Base-by-base conservation (phyloP, 2,329 filamentous ascomycete species). In the Fusarium nematophilum region DNA sequence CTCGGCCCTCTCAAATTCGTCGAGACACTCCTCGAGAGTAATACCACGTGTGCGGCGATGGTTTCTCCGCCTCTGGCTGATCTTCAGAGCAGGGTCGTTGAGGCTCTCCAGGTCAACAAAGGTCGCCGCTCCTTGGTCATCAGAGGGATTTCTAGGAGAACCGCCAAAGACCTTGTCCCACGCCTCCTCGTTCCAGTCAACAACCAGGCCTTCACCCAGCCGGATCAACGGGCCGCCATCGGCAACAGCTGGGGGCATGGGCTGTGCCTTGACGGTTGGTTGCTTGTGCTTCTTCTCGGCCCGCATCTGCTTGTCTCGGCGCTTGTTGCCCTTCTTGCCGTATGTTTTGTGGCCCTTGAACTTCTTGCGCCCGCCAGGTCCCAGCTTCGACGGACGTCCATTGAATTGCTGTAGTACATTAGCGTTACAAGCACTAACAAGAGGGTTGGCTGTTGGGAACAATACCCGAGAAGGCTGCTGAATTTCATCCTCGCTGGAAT, bases 1-100 rank as follows among this genome's bases (percentile, higher is more conserved):
- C 76, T 99, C 95, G 57, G 93, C 91, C 72, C 94, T 94, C 71
- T 95, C 92, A 66, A 97, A 98, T 75, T 98, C 95, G 55, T 93
- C 90, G 49, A 99, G 85, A 72, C 95, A 99, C 67, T 97, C 93
- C 17, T 95, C 90, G 5, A 99, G 82, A 1, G 88, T 89, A 63
- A 97, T 89, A 23, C 95, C 95, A 48, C 87, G 69, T 15, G 74
- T 75, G 9, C 73, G 71, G 11, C 77, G 76, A 23, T 72, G 83
- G 74, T 89, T 84, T 7, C 92, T 89, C 54, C 79, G 80, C 42
- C 81, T 80, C 30, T 93, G 89, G 48, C 81, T 82, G 51, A 84
- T 82, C 65, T 85, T 80, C 6, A 97, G 81, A 25, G 87, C 88
- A 2, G 87, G 78, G 72, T 92, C 86, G 53, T 86, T 80, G 29